These are phyloP conservation scores for Cadophora sp. DNA, from an alignment of 2,329 filamentous ascomycete genomes.

Conservation along the genomic window DNA sequence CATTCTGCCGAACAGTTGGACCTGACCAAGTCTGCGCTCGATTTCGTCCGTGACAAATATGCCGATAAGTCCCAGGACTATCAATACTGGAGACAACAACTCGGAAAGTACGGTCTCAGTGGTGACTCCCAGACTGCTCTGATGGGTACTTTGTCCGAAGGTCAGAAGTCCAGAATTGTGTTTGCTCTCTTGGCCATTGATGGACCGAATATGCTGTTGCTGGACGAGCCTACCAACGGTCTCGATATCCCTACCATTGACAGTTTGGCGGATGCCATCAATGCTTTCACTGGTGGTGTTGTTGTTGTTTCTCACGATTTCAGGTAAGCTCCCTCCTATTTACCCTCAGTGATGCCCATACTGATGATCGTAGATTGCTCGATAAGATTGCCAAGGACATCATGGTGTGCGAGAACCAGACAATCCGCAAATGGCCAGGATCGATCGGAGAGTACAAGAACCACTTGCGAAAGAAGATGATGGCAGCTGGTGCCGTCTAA, in stretches of 20 bases:
- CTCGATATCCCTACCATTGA: slow-evolving; percentile 99
- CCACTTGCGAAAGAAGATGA: slow-evolving; percentile 99
- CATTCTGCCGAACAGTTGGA: slow-evolving; percentile 99
- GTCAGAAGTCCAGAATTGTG: slow-evolving; percentile 97
- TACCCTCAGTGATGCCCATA: not conserved
- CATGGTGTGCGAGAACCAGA: slow-evolving; percentile 98
- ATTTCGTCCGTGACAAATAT: slow-evolving; percentile 98
- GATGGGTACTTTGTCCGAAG: slow-evolving; percentile 97
- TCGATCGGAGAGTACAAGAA: slow-evolving; percentile 96
- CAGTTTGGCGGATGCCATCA: slow-evolving; percentile 96
- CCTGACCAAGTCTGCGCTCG: slow-evolving; percentile 94
- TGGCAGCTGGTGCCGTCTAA: slow-evolving; percentile 85
- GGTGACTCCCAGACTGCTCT: slow-evolving; percentile 95
- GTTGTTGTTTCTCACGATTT: slow-evolving; percentile 82
- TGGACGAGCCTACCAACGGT: slow-evolving; percentile 99
- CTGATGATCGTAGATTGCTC: slow-evolving; percentile 45
- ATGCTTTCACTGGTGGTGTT: slow-evolving; percentile 84
- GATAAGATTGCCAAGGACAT: slow-evolving; percentile 94
- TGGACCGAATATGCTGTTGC: slow-evolving; percentile 93
- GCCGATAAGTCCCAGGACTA: slow-evolving; percentile 89
- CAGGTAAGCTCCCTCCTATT: slow-evolving; percentile 66
- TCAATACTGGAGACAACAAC: slow-evolving; percentile 99
- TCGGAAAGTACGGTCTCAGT: slow-evolving; percentile 90
- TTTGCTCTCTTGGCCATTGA: slow-evolving; percentile 97
- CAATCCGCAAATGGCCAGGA: slow-evolving; percentile 88